phyloP scores from a whole-genome alignment of 1,284 basidiomycete genomes.

The Leccinum glutinopallens region DNA sequence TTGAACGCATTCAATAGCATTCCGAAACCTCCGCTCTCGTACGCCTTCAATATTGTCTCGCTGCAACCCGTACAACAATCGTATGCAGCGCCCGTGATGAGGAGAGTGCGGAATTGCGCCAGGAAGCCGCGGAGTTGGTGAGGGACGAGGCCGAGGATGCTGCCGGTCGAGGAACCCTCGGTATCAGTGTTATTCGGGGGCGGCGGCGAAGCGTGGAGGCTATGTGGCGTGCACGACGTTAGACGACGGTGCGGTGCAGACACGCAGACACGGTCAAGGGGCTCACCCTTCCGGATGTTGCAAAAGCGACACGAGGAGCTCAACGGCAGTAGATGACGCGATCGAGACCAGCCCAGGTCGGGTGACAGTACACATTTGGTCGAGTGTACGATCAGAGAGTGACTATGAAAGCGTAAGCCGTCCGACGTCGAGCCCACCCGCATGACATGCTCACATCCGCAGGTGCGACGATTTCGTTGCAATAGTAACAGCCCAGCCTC shows the following conservation, averaged over 20 bases:
- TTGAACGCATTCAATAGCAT: constrained; percentile 87
- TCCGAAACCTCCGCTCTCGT: constrained; percentile 73
- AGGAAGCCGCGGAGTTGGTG: constrained; percentile 94
- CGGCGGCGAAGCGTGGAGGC: constrained; percentile 68
- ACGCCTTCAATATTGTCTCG: constrained; percentile 73
- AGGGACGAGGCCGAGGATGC: constrained; percentile 59
- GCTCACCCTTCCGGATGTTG: constrained; percentile 88
- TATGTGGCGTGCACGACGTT: constrained; percentile 30
- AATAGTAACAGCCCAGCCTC: constrained; percentile 92
- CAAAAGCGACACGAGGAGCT: constrained; percentile 85
- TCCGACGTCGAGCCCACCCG: background rate
- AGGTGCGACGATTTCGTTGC: constrained; percentile 97
- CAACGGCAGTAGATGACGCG: constrained; percentile 89
- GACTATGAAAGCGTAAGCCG: constrained; percentile 53
- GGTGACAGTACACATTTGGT: constrained; percentile 99
- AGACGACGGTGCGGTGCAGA: background rate
- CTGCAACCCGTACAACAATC: constrained; percentile 91
- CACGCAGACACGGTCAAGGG: constrained; percentile 5
- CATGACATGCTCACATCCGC: constrained; percentile 67
- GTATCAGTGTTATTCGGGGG: constrained; percentile 35
- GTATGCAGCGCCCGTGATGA: constrained; percentile 86
- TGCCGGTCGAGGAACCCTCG: background rate
- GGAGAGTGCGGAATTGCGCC: constrained; percentile 81
- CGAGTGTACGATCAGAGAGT: constrained; percentile 90
- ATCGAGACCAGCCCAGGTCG: constrained; percentile 95